phyloP scores from a whole-genome alignment of 2,329 filamentous ascomycete species.

The Pyricularia sp. region DNA sequence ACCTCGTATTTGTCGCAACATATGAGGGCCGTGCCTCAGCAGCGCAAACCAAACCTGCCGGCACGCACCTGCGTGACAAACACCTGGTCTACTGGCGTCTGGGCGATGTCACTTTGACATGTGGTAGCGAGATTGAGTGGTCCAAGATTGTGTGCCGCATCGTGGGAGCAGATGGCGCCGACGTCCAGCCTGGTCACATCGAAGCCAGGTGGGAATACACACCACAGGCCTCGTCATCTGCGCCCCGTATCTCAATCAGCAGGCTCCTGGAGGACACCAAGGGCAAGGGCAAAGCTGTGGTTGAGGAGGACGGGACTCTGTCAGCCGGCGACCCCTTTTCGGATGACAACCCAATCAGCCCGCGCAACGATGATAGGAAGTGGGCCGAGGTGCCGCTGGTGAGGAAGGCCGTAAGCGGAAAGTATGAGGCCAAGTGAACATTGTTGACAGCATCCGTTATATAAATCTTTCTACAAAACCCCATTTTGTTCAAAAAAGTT shows the following conservation, averaged over 20 bases:
- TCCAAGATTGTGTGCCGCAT: conserved; percentile 78
- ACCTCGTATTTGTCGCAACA: conserved; percentile 59
- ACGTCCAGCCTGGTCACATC: conserved; percentile 49
- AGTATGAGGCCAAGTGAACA: conserved; percentile 48
- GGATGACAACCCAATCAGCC: conserved; percentile 32
- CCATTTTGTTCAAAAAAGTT: not conserved
- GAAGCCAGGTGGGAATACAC: conserved; percentile 43
- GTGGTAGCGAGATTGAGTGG: conserved; percentile 4
- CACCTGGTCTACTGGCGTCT: conserved; percentile 70
- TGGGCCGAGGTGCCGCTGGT: conserved; percentile 58
- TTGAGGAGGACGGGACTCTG: conserved; percentile 23
- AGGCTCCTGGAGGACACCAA: conserved; percentile 31
- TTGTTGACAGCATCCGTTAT: not conserved
- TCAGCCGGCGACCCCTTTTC: conserved; percentile 57
- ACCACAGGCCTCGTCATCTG: conserved; percentile 49
- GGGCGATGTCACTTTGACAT: conserved; percentile 55
- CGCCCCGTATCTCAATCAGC: conserved; percentile 53
- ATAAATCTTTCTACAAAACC: not conserved
- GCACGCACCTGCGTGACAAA: conserved; percentile 67
- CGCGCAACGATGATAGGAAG: conserved; percentile 14
- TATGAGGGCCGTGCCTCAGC: conserved; percentile 56
- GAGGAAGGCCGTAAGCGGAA: conserved; percentile 60
- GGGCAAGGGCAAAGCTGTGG: conserved; percentile 37
- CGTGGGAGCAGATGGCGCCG: conserved; percentile 17
- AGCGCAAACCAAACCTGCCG: conserved; percentile 65